These are phyloP conservation scores for Daedalea quercina DNA, from an alignment of 768 basidiomycete species.

Conservation along the genomic window DNA sequence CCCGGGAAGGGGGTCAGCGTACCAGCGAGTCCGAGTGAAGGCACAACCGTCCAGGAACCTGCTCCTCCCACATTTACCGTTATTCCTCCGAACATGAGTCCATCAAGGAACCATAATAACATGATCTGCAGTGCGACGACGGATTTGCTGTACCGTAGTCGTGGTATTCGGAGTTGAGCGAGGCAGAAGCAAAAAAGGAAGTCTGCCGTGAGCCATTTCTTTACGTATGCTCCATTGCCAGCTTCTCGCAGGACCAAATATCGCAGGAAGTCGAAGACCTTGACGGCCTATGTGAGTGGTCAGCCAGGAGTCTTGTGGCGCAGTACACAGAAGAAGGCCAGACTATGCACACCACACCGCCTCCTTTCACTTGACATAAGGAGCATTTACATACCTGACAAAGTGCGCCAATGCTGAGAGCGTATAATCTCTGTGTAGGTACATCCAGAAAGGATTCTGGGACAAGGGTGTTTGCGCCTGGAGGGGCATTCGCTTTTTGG, in stretches of 20 bases:
- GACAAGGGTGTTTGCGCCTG: constrained; percentile 43
- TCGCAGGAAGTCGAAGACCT: constrained; percentile 63
- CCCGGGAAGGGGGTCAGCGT: constrained; percentile 6
- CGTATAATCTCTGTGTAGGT: constrained; percentile 76
- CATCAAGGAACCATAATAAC: constrained; percentile 56
- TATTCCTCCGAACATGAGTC: constrained; percentile 66
- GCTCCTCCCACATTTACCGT: constrained; percentile 44
- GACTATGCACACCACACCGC: too few species aligned
- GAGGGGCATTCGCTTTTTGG: constrained; percentile 2
- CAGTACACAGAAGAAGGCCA: too few species aligned
- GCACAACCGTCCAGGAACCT: constrained; percentile 15
- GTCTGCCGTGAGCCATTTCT: constrained; percentile 72
- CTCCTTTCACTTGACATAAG: background rate
- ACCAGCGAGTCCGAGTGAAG: constrained; percentile 26
- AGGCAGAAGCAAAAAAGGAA: constrained; percentile 51
- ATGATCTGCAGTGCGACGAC: constrained; percentile 58
- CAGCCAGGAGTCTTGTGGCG: too few species aligned
- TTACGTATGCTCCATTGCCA: constrained; percentile 36
- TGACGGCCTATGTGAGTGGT: constrained; percentile 53
- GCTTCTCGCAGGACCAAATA: constrained; percentile 42
- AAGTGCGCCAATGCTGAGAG: constrained; percentile 66
- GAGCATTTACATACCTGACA: constrained; percentile 53
- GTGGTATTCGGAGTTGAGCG: constrained; percentile 64
- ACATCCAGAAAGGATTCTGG: constrained; percentile 69
- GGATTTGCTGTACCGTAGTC: constrained; percentile 60